A percentile compares a stretch with the other conserved stretches of the same genome.
Conservation (phyloP, 371 early-diverging fungal species). For the Saksenaea oblongispora region DNA sequence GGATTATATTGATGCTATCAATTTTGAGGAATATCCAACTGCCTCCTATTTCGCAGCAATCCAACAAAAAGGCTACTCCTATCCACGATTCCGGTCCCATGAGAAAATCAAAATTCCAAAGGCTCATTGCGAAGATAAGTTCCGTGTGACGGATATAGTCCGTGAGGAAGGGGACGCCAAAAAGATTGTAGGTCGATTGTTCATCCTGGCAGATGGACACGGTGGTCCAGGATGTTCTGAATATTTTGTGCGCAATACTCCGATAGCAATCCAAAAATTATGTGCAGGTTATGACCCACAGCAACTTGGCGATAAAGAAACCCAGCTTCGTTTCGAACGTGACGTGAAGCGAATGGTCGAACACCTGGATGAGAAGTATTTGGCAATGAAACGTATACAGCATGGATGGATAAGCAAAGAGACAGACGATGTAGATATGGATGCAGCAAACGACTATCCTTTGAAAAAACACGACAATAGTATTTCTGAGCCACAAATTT, state of each 20-base stretch:
- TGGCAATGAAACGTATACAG: constrained; percentile 51
- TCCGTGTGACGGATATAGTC: constrained; percentile 55
- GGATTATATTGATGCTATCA: constrained; percentile 40
- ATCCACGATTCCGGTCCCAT: constrained; percentile 61
- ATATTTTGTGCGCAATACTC: constrained; percentile 60
- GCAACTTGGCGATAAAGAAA: constrained; percentile 32
- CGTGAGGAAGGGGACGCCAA: neutral
- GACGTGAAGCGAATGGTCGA: constrained; percentile 57
- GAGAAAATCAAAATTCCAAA: constrained; percentile 63
- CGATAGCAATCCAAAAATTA: constrained; percentile 50
- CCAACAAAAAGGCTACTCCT: constrained; percentile 67
- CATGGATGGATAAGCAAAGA: constrained; percentile 19
- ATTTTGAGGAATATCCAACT: constrained; percentile 46
- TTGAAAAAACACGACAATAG: neutral
- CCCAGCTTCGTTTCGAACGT: constrained; percentile 45
- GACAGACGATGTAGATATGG: neutral
- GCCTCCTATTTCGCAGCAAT: constrained; percentile 59
- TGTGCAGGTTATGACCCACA: constrained; percentile 47
- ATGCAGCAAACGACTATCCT: neutral
- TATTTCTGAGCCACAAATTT: neutral
- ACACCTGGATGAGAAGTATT: constrained; percentile 55
- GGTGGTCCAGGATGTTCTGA: constrained; percentile 68
- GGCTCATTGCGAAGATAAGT: constrained; percentile 63
- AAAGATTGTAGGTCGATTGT: constrained; percentile 49
- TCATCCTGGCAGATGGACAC: constrained; percentile 67